phyloP scores from a whole-genome alignment of 2,329 filamentous ascomycete species.

The Cytospora piceae region DNA sequence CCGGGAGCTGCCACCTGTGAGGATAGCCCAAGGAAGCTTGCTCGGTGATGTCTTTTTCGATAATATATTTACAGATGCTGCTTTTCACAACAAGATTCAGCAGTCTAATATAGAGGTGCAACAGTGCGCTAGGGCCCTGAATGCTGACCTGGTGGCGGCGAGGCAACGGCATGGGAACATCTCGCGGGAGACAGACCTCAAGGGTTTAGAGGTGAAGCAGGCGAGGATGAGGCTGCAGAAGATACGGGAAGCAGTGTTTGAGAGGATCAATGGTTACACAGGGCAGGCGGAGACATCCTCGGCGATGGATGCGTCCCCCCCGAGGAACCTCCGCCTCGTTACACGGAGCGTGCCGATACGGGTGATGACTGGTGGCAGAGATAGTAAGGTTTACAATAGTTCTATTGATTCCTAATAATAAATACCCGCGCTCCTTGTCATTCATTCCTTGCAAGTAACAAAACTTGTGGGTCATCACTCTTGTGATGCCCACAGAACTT shows the following conservation, averaged over 20 bases:
- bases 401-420: constrained; percentile 4
- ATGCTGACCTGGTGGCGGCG: constrained; percentile 39
- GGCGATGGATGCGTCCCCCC: background rate
- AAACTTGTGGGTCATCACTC: background rate
- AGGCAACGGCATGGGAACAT: constrained; percentile 38
- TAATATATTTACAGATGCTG: constrained; percentile 57
- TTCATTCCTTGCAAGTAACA: background rate
- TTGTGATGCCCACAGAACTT: background rate
- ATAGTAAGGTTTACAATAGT: background rate
- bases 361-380: constrained; percentile 16
- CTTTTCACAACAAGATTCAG: constrained; percentile 57
- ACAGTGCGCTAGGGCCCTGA: constrained; percentile 40
- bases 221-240: constrained; percentile 48
- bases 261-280: constrained; percentile 30
- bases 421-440: background rate
- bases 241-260: constrained; percentile 49
- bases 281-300: background rate
- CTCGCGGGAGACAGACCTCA: constrained; percentile 39
- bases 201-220: constrained; percentile 38
- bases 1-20: constrained; percentile 44
- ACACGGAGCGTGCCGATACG: constrained; percentile 14
- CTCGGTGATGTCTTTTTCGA: constrained; percentile 59
- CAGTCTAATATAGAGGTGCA: constrained; percentile 44
- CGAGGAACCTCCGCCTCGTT: constrained; percentile 15
- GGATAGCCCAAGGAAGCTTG: constrained; percentile 50